Base-by-base conservation (phyloP, 1,284 basidiomycete species). In the Apiotrichum laibachii region DNA sequence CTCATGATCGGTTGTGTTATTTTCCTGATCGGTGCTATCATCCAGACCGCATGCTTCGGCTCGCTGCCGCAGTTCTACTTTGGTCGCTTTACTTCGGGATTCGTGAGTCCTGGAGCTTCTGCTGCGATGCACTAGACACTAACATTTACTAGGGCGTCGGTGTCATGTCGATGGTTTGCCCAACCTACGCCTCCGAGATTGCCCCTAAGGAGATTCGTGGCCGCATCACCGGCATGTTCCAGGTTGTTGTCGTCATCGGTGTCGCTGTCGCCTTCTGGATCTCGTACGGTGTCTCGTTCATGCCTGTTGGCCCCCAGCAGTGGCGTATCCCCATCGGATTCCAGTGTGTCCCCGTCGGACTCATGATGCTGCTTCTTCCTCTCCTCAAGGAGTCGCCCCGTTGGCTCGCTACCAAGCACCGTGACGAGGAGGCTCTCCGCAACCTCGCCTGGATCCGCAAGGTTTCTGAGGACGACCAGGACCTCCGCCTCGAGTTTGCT, bases 131-230 rank as follows among this genome's bases (percentile, higher is more conserved):
- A n/a, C n/a, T n/a, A n/a, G n/a, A n/a, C 26, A 7, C 26, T 31
- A 31, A 31, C 26, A 31, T 7, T 7, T n/a, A n/a, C 26, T 7
- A 31, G 26, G 87, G 87, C 31, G 84, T 89, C 53, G 87, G 70
- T 60, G 42, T 70, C 46, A 81, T 84, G 50, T 82, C 81, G 1
- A 81, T 81, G 5, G 75, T 85, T 7, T 82, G 84, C 11, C 89
- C 89, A 11, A 84, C 88, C 0, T 90, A 84, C 67, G 88, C 90
- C 2, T 86, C 86, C 1, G 89, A 90, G 73, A 89, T 88, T 71
- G 83, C 85, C 0, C 89, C 89, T 7, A 89, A 89, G 71, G 82
- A 87, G 34, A 87, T 85, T 51, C 80, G 84, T 85, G 71, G 81
- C 72, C 55, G 81, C 85, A 84, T 85, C 61, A 84, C 83, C 6